Base-by-base conservation (phyloP, 129 eudicot genomes). In the Scalesia atractyloides region DNA sequence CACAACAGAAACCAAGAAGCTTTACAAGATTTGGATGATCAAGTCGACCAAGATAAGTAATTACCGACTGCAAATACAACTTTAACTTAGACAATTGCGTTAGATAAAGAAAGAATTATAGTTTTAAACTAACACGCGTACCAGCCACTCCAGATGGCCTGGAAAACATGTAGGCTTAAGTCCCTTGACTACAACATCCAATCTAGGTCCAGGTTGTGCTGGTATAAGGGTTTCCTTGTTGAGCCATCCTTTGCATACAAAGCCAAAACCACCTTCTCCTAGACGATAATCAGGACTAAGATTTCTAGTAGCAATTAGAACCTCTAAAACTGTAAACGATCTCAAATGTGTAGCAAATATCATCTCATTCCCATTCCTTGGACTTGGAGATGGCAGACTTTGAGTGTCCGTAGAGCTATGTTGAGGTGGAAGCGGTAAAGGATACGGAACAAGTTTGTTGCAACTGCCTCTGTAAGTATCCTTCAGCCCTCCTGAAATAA, bases 121-220 rank as follows among this genome's bases (percentile, higher is more conserved):
- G 34, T 30, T 2, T 30, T 1, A 30, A 64, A 46, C 22, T 12
- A 36, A 50, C 58, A 50, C 58, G 83, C 95, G 22, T 26, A 88
- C 95, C 91, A 88, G 44, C 95, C 95, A 88, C 84, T 88, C 91
- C 63, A 76, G 85, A 62, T 88, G 95, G 48, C 91, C 91, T 64
- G 85, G 91, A 43, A 76, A 78, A 58, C 91, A 85, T 37, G 63
- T n/a, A 30, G 75, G 82, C 72, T 83, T 83, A 18, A 88, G 86
- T 68, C 51, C 34, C 34, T 30, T 30, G 34, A 30, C 34, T 30
- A 30, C 34, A 30, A 30, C 34, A 30, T 30, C 34, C 34, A 30
- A 1, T 30, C 34, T 30, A 30, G 34, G 34, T 30, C 34, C 34
- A 3, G 34, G 34, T 30, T 30, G 34, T 30, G 34, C 34, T 30